Conservation (phyloP, 768 basidiomycete species). For the Megacollybia marginata region DNA sequence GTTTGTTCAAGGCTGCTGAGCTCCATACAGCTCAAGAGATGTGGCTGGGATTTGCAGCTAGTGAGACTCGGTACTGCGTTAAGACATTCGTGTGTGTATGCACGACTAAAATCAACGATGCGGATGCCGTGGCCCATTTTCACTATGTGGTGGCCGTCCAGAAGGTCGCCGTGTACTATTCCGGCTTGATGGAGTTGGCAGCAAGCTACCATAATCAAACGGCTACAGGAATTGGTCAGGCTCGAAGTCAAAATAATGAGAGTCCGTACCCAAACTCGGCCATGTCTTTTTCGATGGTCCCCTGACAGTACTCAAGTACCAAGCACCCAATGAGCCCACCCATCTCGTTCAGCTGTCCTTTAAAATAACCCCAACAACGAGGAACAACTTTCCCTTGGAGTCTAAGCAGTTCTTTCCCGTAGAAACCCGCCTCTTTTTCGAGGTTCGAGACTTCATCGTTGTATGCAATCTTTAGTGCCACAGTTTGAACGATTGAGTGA, state of each 20-base stretch:
- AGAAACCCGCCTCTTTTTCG: slow-evolving; percentile 25
- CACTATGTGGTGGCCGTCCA: slow-evolving; percentile 24
- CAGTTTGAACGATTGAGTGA: not conserved
- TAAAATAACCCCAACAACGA: slow-evolving; percentile 27
- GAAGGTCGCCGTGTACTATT: slow-evolving; percentile 23
- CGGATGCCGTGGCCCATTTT: slow-evolving; percentile 19
- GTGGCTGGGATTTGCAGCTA: not conserved
- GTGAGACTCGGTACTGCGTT: slow-evolving; percentile 9
- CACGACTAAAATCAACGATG: slow-evolving; percentile 29
- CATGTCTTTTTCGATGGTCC: not conserved
- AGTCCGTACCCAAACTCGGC: not conserved
- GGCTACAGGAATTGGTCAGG: slow-evolving; percentile 13
- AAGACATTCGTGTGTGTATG: slow-evolving; percentile 22
- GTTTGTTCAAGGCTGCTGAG: slow-evolving; percentile 10
- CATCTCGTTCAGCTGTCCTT: slow-evolving; percentile 18
- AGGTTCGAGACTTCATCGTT: slow-evolving; percentile 17
- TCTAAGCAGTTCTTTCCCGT: slow-evolving; percentile 20
- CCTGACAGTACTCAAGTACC: slow-evolving; percentile 30
- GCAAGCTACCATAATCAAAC: slow-evolving; percentile 22
- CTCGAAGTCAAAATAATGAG: not conserved
- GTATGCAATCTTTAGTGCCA: slow-evolving; percentile 28
- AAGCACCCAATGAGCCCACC: slow-evolving; percentile 23
- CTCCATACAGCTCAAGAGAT: slow-evolving; percentile 13
- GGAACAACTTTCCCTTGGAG: slow-evolving; percentile 34
- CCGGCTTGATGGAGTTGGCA: slow-evolving; percentile 29